These are phyloP conservation scores for Aspergillus japonicus DNA, from an alignment of 2,329 filamentous ascomycete species.

Conservation along the genomic window DNA sequence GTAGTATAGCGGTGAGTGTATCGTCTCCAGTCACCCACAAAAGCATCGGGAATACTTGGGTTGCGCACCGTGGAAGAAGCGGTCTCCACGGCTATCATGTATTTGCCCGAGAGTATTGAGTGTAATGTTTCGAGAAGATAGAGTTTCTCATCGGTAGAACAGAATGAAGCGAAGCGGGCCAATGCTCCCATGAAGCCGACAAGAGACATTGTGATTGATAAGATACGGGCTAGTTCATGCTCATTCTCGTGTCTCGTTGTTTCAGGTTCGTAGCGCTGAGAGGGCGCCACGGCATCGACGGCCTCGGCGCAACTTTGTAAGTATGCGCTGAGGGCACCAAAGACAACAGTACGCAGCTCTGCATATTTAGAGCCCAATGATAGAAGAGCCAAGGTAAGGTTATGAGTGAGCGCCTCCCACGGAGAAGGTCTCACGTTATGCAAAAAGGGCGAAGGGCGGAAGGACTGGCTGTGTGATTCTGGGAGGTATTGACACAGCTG, in stretches of 20 bases:
- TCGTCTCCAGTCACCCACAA: conserved; percentile 81
- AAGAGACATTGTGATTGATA: conserved; percentile 79
- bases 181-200: conserved; percentile 85
- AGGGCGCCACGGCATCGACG: conserved; percentile 55
- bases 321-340: conserved; percentile 68
- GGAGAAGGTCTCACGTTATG: conserved; percentile 81
- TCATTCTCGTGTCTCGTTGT: conserved; percentile 34
- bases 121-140: conserved; percentile 70
- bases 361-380: conserved; percentile 72
- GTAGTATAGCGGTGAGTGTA: conserved; percentile 80
- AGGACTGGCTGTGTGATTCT: conserved; percentile 76
- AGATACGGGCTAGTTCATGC: conserved; percentile 66
- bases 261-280: conserved; percentile 59
- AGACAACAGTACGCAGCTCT: conserved; percentile 64
- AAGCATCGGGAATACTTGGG: conserved; percentile 62
- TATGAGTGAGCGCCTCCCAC: conserved; percentile 77
- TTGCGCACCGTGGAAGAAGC: conserved; percentile 89
- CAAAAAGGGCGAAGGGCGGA: conserved; percentile 78
- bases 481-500: conserved; percentile 83
- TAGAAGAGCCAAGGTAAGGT: conserved; percentile 78
- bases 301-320: conserved; percentile 67
- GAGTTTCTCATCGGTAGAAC: conserved; percentile 72
- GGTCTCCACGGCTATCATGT: conserved; percentile 82
- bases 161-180: conserved; percentile 75
- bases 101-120: conserved; percentile 75